Conservation (phyloP, 257 asterid species). For the Solanum phureja region DNA sequence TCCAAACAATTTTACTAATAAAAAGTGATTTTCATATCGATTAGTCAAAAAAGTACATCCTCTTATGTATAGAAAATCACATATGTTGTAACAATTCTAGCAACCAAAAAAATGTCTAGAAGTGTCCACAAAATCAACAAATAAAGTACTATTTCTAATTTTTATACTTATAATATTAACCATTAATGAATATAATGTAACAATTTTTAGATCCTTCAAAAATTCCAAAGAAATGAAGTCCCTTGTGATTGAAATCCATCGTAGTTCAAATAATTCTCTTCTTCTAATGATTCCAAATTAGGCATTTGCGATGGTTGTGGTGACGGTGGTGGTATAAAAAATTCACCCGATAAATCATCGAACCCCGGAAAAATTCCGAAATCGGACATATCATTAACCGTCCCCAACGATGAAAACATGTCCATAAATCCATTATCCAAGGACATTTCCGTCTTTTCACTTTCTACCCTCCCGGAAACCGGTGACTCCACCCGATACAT, state of each 20-base stretch:
- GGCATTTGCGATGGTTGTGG: constrained; percentile 13
- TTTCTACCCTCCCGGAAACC: background rate
- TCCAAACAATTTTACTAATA: too few relatives aligned
- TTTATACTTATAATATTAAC: background rate
- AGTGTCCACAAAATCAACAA: background rate
- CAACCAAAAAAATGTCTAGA: background rate
- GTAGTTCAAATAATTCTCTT: constrained; percentile 4
- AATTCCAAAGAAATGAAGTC: constrained; percentile 52
- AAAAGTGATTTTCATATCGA: background rate
- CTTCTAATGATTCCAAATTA: constrained; percentile 13
- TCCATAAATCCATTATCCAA: constrained; percentile 35
- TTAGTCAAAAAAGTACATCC: background rate
- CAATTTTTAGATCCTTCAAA: constrained; percentile 3
- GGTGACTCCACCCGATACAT: constrained; percentile 35
- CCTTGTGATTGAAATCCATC: constrained; percentile 30
- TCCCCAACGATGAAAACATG: constrained; percentile 17
- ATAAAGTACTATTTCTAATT: background rate
- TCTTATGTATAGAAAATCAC: background rate
- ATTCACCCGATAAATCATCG: constrained; percentile 33
- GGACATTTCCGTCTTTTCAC: constrained; percentile 33
- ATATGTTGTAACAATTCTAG: background rate
- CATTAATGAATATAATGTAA: background rate
- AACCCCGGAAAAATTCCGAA: constrained; percentile 57
- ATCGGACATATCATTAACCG: constrained; percentile 16
- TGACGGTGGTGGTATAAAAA: constrained; percentile 19